Percentiles rank a stretch among this genome's conserved stretches.
These are phyloP conservation scores for Mollisiaceae sp. DNA, from an alignment of 2,329 filamentous ascomycete species.

Conservation along the genomic window DNA sequence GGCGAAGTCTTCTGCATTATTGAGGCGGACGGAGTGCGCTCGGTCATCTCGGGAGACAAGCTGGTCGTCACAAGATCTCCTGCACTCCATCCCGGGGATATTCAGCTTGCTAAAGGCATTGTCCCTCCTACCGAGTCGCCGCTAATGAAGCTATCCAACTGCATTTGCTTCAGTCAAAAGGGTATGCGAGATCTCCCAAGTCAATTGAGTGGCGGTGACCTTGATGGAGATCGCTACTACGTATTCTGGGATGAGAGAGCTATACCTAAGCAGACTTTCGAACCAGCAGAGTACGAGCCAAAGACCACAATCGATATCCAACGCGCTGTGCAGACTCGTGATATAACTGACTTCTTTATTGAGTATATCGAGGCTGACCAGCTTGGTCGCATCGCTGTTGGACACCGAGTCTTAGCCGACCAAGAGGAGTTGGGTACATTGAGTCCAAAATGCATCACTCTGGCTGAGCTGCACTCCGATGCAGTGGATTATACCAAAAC, in stretches of 20 bases:
- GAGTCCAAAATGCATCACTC: constrained; percentile 53
- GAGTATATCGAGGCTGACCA: constrained; percentile 73
- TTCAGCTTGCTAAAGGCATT: constrained; percentile 68
- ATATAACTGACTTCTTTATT: constrained; percentile 85
- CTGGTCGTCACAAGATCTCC: constrained; percentile 76
- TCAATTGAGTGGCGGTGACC: constrained; percentile 78
- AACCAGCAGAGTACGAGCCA: constrained; percentile 73
- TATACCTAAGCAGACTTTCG: constrained; percentile 49
- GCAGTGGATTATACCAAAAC: constrained; percentile 81
- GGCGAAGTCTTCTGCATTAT: constrained; percentile 71
- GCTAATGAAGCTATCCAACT: constrained; percentile 68
- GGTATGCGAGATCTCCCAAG: constrained; percentile 78
- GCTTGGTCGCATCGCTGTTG: constrained; percentile 67
- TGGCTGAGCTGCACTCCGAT: constrained; percentile 70
- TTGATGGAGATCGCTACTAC: constrained; percentile 84
- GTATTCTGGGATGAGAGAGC: constrained; percentile 72
- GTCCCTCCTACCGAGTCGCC: constrained; percentile 65
- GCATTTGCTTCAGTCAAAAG: constrained; percentile 76
- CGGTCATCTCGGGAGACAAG: constrained; percentile 30
- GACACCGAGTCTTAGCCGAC: constrained; percentile 70
- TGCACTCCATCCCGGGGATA: constrained; percentile 80
- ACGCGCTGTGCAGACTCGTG: constrained; percentile 60
- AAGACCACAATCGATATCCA: constrained; percentile 62
- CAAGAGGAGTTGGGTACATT: constrained; percentile 56
- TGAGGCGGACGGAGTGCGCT: constrained; percentile 46